phyloP scores from a whole-genome alignment of 371 early-diverging fungal species.

The Smittium culicis region DNA sequence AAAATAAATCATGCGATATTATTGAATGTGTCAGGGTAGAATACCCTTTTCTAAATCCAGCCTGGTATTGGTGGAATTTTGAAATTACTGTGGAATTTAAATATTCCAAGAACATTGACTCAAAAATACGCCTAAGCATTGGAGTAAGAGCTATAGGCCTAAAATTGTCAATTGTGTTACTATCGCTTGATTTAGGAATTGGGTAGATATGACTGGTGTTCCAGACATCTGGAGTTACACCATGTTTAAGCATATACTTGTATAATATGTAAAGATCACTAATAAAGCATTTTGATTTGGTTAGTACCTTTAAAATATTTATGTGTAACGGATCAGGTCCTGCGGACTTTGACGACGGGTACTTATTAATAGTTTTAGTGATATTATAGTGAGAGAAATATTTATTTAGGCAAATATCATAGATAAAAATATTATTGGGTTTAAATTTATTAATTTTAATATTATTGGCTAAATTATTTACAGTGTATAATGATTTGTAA shows the following conservation, averaged over 20 bases:
- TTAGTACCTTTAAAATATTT: neutral
- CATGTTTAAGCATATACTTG: neutral
- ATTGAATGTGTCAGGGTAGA: neutral
- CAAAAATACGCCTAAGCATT: slow-evolving; percentile 6
- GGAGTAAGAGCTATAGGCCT: neutral
- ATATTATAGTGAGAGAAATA: neutral
- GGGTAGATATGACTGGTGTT: neutral
- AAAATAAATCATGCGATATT: slow-evolving; percentile 4
- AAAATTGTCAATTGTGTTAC: neutral
- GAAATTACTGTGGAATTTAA: neutral
- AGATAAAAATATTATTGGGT: neutral
- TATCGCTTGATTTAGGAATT: neutral
- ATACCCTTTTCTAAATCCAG: neutral
- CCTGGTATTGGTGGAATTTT: slow-evolving; percentile 2
- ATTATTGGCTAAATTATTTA: neutral
- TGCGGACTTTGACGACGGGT: neutral
- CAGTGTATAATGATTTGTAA: neutral
- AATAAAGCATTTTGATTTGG: neutral
- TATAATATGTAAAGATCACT: neutral
- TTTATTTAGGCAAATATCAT: no score
- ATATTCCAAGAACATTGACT: neutral
- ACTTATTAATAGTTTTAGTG: neutral
- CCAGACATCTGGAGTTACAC: neutral
- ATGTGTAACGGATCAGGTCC: neutral
- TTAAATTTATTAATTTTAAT: neutral